Conservation (phyloP, 2,329 filamentous ascomycete species). For the Apiospora aurea region DNA sequence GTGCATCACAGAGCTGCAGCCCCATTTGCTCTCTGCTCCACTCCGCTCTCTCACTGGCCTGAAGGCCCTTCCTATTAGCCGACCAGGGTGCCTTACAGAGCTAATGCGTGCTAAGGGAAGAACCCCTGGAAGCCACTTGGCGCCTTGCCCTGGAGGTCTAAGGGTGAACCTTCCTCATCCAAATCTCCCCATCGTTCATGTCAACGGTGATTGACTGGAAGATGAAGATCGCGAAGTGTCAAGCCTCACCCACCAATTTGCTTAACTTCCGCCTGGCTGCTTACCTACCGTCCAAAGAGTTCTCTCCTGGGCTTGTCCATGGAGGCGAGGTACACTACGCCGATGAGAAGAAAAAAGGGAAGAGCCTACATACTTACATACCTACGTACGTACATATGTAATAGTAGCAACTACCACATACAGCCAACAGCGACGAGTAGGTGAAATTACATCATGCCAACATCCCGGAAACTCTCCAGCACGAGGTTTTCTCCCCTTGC, state of each 20-base stretch:
- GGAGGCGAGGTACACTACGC: background rate
- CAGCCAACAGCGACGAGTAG: background rate
- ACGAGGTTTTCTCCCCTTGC: background rate
- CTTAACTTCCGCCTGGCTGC: constrained; percentile 1
- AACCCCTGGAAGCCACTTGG: constrained; percentile 18
- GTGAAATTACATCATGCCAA: constrained; percentile 4
- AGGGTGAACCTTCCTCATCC: constrained; percentile 12
- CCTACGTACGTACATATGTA: background rate
- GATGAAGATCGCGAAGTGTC: constrained; percentile 16
- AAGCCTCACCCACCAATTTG: background rate
- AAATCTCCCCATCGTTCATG: background rate
- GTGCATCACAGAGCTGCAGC: constrained; percentile 12
- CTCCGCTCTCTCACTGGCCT: constrained; percentile 4
- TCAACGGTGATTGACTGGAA: constrained; percentile 12
- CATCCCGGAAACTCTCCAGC: background rate
- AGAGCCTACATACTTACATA: background rate
- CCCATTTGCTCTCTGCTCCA: constrained; percentile 4
- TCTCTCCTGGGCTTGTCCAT: background rate
- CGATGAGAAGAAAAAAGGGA: background rate
- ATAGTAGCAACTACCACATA: background rate
- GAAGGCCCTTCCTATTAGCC: constrained; percentile 14
- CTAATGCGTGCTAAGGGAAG: constrained; percentile 19
- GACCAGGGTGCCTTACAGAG: constrained; percentile 15
- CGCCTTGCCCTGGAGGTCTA: constrained; percentile 11
- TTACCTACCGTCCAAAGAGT: background rate